These are phyloP conservation scores for Epichloe hybrida DNA, from an alignment of 2,329 filamentous ascomycete species.

Conservation along the genomic window DNA sequence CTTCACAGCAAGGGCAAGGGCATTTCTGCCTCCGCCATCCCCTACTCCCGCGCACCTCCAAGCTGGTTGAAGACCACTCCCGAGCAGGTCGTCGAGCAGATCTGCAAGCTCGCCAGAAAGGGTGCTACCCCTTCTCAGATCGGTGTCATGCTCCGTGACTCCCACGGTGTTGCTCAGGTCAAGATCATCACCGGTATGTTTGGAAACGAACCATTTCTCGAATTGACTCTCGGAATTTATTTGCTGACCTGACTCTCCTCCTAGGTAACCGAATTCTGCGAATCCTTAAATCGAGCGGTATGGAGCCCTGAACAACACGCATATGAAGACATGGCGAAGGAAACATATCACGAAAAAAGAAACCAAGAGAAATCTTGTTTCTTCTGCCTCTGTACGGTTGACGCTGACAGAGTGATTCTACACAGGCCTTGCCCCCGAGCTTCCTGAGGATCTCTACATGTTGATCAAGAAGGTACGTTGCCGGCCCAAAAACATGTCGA, in stretches of 20 bases:
- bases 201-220: neutral
- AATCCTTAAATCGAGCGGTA: constrained; percentile 97
- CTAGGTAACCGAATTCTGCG: constrained; percentile 99
- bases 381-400: constrained; percentile 76
- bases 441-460: constrained; percentile 99
- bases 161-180: constrained; percentile 95
- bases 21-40: constrained; percentile 88
- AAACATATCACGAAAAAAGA: constrained; percentile 16
- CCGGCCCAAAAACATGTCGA: neutral
- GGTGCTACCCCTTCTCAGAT: constrained; percentile 98
- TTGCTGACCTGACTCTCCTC: constrained; percentile 23
- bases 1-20: constrained; percentile 99
- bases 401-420: constrained; percentile 88
- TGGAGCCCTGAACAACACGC: constrained; percentile 29
- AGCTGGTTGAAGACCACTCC: constrained; percentile 98
- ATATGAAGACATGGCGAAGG: constrained; percentile 14
- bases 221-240: neutral
- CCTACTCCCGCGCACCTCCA: constrained; percentile 87
- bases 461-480: constrained; percentile 92
- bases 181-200: constrained; percentile 87
- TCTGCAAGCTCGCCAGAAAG: constrained; percentile 98
- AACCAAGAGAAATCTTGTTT: constrained; percentile 12
- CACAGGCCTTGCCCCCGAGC: constrained; percentile 92
- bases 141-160: constrained; percentile 95
- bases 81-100: constrained; percentile 97